Base-by-base conservation (phyloP, 192 early-diverging fungal genomes). In the Linnemannia zychae region DNA sequence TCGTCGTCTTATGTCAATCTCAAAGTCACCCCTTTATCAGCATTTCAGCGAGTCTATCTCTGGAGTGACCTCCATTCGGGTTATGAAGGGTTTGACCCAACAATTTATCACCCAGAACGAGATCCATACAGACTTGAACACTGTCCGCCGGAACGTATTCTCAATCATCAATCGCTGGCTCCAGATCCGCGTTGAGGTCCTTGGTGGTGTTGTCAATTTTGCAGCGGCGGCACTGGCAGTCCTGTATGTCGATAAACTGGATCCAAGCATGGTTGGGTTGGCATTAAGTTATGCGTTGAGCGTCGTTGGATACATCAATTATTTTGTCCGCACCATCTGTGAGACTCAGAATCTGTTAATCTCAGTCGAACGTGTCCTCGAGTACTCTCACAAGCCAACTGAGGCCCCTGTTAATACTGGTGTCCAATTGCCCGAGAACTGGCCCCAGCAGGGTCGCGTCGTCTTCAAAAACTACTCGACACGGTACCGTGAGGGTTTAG, bases 391-490 rank as follows among this genome's bases (percentile, higher is more conserved):
- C 12, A 87, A 97, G 47, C 90, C 90, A 1, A 90, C 91, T 28
- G 97, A 98, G 79, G 97, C 96, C 36, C 93, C 95, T 7, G 92
- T 93, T 20, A 84, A 92, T 20, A 88, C 88, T 20, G 87, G 86
- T 66, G 78, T 87, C 12, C 77, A 80, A 15, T 92, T 93, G 0
- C 50, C 87, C 11, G 75, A 85, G 24, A 46, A 72, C 18, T 98
- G 97, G 97, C 97, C 97, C 9, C 86, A 89, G n/a, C 76, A 91
- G 2, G 97, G 97, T 34, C 60, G 69, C 22, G 91, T 98, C 52
- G 89, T 92, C 77, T 97, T 96, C 85, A 82, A 88, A 22, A 78
- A 93, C 63, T 97, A 95, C 72, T 91, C 93, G 17, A 93, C 95
- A 0, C 91, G 96, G 20, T 98, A 98, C 83, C 90, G 96, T 12